Evolutionary conservation across 2,329 filamentous ascomycete genomes (phyloP), one percentile per base, ranked within the genome.

Genomic region (Raffaelea albimanens): DNA sequence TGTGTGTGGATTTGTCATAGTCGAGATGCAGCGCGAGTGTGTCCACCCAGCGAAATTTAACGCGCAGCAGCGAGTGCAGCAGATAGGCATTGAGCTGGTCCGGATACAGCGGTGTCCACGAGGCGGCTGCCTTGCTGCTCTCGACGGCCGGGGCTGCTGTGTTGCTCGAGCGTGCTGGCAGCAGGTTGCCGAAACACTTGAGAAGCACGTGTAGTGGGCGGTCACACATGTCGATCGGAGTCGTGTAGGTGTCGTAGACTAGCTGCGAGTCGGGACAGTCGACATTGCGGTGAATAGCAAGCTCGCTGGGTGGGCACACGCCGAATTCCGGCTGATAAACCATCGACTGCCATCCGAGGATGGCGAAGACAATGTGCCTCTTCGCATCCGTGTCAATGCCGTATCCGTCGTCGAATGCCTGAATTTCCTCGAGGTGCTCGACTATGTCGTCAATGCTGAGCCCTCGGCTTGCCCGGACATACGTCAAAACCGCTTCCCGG

Each of bases 341-440:
- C 53, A 58, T 58, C 11, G 55, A 57, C 39, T 56, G 53, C 55
- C 53, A 59, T 22, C 55, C 57, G 10, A 57, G 43, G 16, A 58
- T 47, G 20, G 53, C 49, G 44, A 59, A 58, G 10, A 59, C 52
- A 18, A 58, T 48, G 34, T 25, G 40, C 21, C 21, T 20, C 23
- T 42, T 29, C 2, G 21, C 7, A 18, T 42, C 18, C 7, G 21
- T n/a, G 40, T 41, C 18, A 18, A 20, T 11, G 13, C 22, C 20
- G 5, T 42, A 4, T 4, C 18, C 23, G 9, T 22, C 8, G 23
- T 42, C 40, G 10, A 42, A 25, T 16, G 13, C 10, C 4, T 22
- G 21, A 11, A 8, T 9, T 16, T 34, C 23, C 20, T 8, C 39
- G n/a, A 40, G 20, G 20, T 40, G 39, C 4, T 20, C n/a, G 20